Conservation (phyloP, 768 basidiomycete genomes). For the Royoungia palumana region DNA sequence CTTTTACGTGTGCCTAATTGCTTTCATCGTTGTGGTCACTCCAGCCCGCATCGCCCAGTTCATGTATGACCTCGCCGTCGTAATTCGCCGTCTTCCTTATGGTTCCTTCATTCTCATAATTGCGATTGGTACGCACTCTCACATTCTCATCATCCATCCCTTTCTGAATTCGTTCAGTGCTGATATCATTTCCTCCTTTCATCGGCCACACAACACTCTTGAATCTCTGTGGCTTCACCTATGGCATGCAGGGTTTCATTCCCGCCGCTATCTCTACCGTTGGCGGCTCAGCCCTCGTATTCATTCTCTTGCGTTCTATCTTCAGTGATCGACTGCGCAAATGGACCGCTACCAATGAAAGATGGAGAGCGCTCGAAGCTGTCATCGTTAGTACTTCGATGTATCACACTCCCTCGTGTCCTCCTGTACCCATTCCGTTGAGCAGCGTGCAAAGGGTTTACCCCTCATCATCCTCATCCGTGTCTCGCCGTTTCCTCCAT, state of each 20-base stretch:
- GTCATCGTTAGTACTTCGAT: constrained; percentile 54
- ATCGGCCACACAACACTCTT: constrained; percentile 33
- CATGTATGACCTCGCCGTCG: constrained; percentile 64
- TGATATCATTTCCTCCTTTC: constrained; percentile 32
- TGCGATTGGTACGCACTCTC: constrained; percentile 53
- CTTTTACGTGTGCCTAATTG: constrained; percentile 50
- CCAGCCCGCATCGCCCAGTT: constrained; percentile 67
- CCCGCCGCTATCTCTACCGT: constrained; percentile 62
- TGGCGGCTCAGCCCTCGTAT: constrained; percentile 59
- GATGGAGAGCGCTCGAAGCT: constrained; percentile 75
- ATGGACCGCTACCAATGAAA: constrained; percentile 62
- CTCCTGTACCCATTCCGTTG: constrained; percentile 1
- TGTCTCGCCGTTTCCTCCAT: constrained; percentile 79
- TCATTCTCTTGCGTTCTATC: constrained; percentile 55
- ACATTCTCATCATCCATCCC: constrained; percentile 52
- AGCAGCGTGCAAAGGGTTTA: constrained; percentile 68
- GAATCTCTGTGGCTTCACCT: constrained; percentile 78
- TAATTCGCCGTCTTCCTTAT: constrained; percentile 52
- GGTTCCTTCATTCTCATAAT: constrained; percentile 59
- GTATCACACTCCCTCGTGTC: neutral
- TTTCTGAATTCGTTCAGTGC: constrained; percentile 18
- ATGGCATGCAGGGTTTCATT: constrained; percentile 73
- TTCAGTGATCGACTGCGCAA: constrained; percentile 53
- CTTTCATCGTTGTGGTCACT: constrained; percentile 49
- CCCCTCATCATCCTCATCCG: constrained; percentile 82